Evolutionary conservation across 164 flowering plant genomes (phyloP), one percentile per base, ranked within the genome.

Genomic region (Piper longum): DNA sequence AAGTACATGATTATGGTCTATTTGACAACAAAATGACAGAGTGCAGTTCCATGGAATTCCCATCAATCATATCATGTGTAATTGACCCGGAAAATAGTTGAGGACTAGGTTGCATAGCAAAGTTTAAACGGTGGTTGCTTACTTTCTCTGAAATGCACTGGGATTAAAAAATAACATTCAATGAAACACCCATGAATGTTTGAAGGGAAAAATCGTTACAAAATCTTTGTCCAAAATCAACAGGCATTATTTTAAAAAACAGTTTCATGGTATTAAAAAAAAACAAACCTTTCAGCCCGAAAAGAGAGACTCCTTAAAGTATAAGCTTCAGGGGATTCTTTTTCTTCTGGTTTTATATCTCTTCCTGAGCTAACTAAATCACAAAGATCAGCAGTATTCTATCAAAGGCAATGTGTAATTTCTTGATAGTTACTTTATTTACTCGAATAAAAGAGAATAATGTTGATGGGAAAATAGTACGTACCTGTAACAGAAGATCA

Each of bases 331-430:
- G 83, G 76, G 70, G 88, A 85, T 41, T 81, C 79, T 54, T 79
- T 78, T 79, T 91, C 99, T 74, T 95, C 99, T 45, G 82, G 80
- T 65, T 77, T 91, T 76, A 79, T 79, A 70, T 91, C 96, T 78
- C 99, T 85, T 71, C 96, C 96, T 69, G 99, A 95, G 73, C 83
- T 89, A 66, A 95, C 89, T 71, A 95, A 79, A 72, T 91, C 97
- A 64, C 87, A 79, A 64, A 95, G 88, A 80, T 95, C 97, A 55
- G 91, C 75, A 26, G 85, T 80, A 76, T 82, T 91, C 99, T 95
- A 87, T 72, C 57, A 78, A 61, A 40, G 43, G 7, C 36, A 56
- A 44, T 26, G 43, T 54, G 14, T 2, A 7, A 48, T 16, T 18
- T 60, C 19, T 60, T 59, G 41, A 17, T 4, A 36, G n/a, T n/a